Evolutionary conservation across 2,329 filamentous ascomycete species (phyloP).

Genomic region (Exophiala xenobiotica): DNA sequence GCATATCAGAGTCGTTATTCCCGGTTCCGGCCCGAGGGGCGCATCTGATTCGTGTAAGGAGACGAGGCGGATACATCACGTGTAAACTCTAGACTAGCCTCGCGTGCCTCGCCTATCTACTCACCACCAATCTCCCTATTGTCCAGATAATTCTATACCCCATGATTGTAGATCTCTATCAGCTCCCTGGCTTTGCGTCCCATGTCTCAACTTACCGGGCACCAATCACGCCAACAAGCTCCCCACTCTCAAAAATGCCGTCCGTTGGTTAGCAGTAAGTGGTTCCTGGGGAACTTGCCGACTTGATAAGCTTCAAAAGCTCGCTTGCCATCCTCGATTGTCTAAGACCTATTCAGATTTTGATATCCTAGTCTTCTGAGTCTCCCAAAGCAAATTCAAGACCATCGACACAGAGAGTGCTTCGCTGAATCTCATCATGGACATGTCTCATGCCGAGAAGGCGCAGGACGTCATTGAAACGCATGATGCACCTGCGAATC

Average conservation of each 20-base stretch:
- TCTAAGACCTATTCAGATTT: neutral
- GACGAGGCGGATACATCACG: too few relatives aligned
- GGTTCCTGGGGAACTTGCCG: neutral
- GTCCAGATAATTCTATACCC: too few relatives aligned
- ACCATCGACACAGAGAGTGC: neutral
- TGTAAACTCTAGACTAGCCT: too few relatives aligned
- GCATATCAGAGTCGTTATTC: neutral
- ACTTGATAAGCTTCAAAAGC: neutral
- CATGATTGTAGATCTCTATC: too few relatives aligned
- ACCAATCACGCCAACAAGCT: neutral
- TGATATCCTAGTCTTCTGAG: neutral
- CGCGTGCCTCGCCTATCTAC: too few relatives aligned
- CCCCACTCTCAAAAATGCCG: neutral
- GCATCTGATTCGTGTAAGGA: neutral
- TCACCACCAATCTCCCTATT: too few relatives aligned
- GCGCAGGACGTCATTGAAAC: constrained; percentile 6
- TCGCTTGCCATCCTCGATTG: neutral
- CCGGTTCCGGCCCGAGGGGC: neutral
- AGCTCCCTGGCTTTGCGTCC: too few relatives aligned
- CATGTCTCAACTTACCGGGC: too few relatives aligned
- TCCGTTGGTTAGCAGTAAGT: neutral
- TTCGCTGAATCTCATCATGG: neutral
- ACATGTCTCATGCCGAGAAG: neutral
- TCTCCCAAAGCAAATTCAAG: neutral
- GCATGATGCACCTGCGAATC: neutral